Evolutionary conservation across 148 eudicot species (phyloP), one percentile per base, ranked within the genome.

Genomic region (Camellia japonica): DNA sequence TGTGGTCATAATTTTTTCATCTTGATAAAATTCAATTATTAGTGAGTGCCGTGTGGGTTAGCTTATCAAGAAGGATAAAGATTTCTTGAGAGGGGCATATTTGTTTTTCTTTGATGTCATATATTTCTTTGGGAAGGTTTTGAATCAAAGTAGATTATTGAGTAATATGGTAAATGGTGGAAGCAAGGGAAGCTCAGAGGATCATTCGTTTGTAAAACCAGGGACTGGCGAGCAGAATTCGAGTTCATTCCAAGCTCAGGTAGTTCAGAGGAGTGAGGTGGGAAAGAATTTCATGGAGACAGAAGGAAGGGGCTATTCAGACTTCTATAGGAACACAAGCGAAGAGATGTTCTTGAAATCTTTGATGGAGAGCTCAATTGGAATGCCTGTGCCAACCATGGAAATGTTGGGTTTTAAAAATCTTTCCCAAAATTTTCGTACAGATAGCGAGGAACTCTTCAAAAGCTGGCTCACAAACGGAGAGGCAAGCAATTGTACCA

Each of bases 371-470:
- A 76, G 81, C 68, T 69, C 89, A 8, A 30, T 81, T 55, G 89
- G 89, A 20, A 81, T 84, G 80, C 86, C 85, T 42, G 81, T 70
- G 20, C 87, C 88, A 64, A 83, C 82, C 49, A 86, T 86, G 91
- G 91, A 89, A 76, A 86, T 83, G 89, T 71, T 89, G 82, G 89
- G 91, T 59, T 86, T 89, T 18, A 89, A 85, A 59, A 85, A 89
- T 83, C 69, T 86, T 44, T 52, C 83, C 54, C 87, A 89, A 0
- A 76, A 66, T 67, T 80, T 82, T 42, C 84, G 91, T 19, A 19
- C 82, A 0, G 91, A 89, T 80, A 89, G 89, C 51, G 91, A 89
- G 71, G 91, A 89, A 62, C 87, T 89, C 74, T 89, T 89, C 80
- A 88, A 86, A 62, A 86, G 84, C 82, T 89, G 91, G 91, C 86